A percentile compares a stretch with the other conserved stretches of the same genome.
Evolutionary conservation across 352 stramenopile species (phyloP).

Genomic region (Pythium dissimile): DNA sequence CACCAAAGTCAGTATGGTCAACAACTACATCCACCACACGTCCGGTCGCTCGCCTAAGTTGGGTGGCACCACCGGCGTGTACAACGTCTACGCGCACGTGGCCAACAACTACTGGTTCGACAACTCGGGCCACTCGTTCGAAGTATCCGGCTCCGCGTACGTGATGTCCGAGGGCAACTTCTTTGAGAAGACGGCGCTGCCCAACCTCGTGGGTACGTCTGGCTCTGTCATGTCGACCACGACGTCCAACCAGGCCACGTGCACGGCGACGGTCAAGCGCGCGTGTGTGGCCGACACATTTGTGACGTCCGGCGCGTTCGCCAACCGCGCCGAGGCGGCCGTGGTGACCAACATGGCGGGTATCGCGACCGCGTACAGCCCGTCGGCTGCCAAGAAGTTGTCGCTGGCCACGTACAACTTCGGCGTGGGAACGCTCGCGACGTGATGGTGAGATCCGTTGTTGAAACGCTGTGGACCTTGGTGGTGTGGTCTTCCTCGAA

Average conservation of each 20-base stretch:
- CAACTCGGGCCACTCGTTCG: constrained; percentile 37
- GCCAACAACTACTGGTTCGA: constrained; percentile 46
- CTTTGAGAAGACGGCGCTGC: constrained; percentile 32
- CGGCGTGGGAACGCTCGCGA: constrained; percentile 5
- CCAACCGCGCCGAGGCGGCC: neutral
- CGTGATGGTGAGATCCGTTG: too few relatives aligned
- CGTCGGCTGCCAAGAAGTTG: neutral
- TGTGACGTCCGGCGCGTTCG: constrained; percentile 15
- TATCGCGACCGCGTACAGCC: constrained; percentile 2
- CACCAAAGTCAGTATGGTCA: constrained; percentile 27
- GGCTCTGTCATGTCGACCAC: constrained; percentile 17
- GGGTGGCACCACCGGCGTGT: constrained; percentile 1
- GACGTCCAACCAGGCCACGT: constrained; percentile 10
- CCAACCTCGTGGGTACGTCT: constrained; percentile 8
- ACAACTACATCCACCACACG: constrained; percentile 38
- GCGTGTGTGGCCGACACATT: constrained; percentile 26
- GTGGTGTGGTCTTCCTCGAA: too few relatives aligned
- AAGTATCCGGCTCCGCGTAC: constrained; percentile 28
- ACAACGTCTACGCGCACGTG: constrained; percentile 23
- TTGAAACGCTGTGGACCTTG: too few relatives aligned
- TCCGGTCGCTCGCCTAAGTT: constrained; percentile 36
- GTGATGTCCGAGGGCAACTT: constrained; percentile 44
- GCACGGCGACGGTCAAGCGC: constrained; percentile 24
- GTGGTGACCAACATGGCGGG: constrained; percentile 5
- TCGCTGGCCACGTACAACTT: neutral